Conservation (phyloP, 2,329 filamentous ascomycete genomes). For the Zalaria sp. region DNA sequence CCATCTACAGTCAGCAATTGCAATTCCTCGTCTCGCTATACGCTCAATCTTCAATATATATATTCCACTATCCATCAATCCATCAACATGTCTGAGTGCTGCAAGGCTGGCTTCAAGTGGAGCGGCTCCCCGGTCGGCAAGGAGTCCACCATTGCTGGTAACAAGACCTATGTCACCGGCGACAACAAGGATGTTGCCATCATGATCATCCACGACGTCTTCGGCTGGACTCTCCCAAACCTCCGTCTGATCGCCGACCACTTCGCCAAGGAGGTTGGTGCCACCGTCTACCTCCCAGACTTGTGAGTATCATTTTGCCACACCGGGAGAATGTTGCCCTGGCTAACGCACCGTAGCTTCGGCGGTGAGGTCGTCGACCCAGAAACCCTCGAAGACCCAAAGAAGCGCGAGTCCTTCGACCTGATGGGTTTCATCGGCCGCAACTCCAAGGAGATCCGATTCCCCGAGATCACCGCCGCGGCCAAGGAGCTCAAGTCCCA, state of each 20-base stretch:
- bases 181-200: conserved; percentile 13
- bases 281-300: conserved; percentile 30
- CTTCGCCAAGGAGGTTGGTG: conserved; percentile 29
- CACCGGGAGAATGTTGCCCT: background rate
- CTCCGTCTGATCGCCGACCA: conserved; percentile 32
- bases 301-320: conserved; percentile 9
- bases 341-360: conserved; percentile 7
- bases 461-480: conserved; percentile 25
- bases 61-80: too few species aligned
- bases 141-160: conserved; percentile 7
- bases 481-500: conserved; percentile 21
- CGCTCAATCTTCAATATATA: too few species aligned
- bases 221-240: conserved; percentile 33
- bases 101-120: conserved; percentile 14
- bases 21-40: too few species aligned
- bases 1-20: too few species aligned
- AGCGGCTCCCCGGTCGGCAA: conserved; percentile 11
- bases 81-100: conserved; percentile 9
- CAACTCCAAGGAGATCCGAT: conserved; percentile 11
- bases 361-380: conserved; percentile 9
- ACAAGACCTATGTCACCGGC: conserved; percentile 15
- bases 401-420: conserved; percentile 10
- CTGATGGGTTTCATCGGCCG: conserved; percentile 8
- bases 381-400: conserved; percentile 6
- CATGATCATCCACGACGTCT: conserved; percentile 17